These are phyloP conservation scores for Xanthoparmelia taractica DNA, from an alignment of 495 filamentous ascomycete genomes.

Conservation along the genomic window DNA sequence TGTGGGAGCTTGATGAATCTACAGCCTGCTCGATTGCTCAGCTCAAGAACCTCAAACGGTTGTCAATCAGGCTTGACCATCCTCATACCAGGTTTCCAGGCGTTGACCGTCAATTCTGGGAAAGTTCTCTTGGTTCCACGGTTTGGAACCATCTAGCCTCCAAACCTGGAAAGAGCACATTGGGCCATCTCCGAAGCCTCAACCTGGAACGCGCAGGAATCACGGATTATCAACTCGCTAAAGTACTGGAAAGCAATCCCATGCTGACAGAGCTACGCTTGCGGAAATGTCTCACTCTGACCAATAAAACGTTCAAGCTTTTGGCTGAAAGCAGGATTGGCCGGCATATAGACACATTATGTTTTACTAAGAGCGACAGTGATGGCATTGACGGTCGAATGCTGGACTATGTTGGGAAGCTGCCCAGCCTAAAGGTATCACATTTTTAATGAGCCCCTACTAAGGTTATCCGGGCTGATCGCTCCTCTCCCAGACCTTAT, in stretches of 20 bases:
- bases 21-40: slow-evolving; percentile 2
- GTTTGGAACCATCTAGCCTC: slow-evolving; percentile 31
- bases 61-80: slow-evolving; percentile 32
- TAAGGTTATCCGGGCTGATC: not conserved
- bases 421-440: slow-evolving; percentile 15
- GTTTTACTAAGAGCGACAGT: slow-evolving; percentile 13
- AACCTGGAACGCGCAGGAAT: slow-evolving; percentile 33
- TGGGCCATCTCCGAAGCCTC: slow-evolving; percentile 26
- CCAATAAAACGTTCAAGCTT: slow-evolving; percentile 33
- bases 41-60: slow-evolving; percentile 11
- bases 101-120: slow-evolving; percentile 28
- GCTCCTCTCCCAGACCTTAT: slow-evolving; percentile 29
- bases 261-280: slow-evolving; percentile 29
- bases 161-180: slow-evolving; percentile 17
- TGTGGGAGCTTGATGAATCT: slow-evolving; percentile 18
- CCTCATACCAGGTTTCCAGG: slow-evolving; percentile 31
- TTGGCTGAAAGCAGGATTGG: slow-evolving; percentile 26
- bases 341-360: slow-evolving; percentile 10
- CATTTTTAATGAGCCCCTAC: not conserved
- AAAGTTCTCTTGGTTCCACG: slow-evolving; percentile 29
- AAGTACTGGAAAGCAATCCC: slow-evolving; percentile 32
- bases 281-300: slow-evolving; percentile 31
- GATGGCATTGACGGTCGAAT: slow-evolving; percentile 21
- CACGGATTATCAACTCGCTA: slow-evolving; percentile 33
- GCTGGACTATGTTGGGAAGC: slow-evolving; percentile 19